Base-by-base conservation (phyloP, 805 yeast genomes). In the Saccharomycopsis synnaedendra region DNA sequence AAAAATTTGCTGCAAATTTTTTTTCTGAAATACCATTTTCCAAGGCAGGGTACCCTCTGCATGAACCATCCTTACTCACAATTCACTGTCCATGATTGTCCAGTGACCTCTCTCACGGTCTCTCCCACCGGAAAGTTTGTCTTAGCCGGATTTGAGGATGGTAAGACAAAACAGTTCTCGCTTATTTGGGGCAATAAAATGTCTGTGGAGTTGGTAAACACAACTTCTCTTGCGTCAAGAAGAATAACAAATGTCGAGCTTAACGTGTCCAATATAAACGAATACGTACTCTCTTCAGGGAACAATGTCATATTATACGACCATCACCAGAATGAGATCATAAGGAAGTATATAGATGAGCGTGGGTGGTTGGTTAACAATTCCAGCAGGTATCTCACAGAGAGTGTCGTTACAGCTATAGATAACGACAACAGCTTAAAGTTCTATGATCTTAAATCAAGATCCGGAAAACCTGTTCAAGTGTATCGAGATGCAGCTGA, bases 341-440 rank as follows among this genome's bases (percentile, higher is more conserved):
- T 43, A n/a, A 19, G 53, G 29, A 38, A 47, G 37, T 32, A 43
- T 40, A 29, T 36, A 5, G 53, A 46, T 34, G 45, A 40, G 30
- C 8, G 46, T 19, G 30, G 28, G 8, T 50, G 53, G 53, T 9
- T 47, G 5, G 36, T 41, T 1, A 42, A 50, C 33, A 47, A 43
- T 39, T 38, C 30, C 6, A 34, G 44, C 39, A 34, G 31, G 8
- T 50, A 47, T 36, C 29, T 50, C 7, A 47, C 32, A 31, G 34
- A 8, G 4, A 40, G 36, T 11, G 7, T 42, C 11, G 41, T 33
- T 28, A 44, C 34, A 10, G 19, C 43, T 3, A 37, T 48, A 3
- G 48, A 43, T 30, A 50, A 50, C 29, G 48, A 47, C 35, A 47
- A 43, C 39, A 34, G 45, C 32, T 30, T 50, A 30, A 47, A 49